Evolutionary conservation across 75 land plant genomes (phyloP).

Genomic region (Adiantum capillusveneris): DNA sequence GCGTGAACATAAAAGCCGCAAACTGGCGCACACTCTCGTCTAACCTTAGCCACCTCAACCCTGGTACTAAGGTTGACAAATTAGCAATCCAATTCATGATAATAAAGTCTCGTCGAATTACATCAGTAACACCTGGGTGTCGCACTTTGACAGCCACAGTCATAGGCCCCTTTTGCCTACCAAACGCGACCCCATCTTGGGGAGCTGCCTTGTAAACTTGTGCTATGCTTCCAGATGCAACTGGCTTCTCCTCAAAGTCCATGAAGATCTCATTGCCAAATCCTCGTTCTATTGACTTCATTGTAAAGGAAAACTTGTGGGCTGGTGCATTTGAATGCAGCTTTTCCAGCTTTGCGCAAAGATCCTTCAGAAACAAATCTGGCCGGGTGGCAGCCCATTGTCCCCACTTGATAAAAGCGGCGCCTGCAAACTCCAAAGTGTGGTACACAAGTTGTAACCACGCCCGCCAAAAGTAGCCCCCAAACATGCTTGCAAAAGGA

Average conservation of each 20-base stretch:
- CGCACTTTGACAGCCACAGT: conserved; percentile 79
- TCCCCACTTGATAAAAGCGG: conserved; percentile 92
- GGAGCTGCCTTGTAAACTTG: conserved; percentile 68
- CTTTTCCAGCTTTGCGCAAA: conserved; percentile 65
- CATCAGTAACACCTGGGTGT: conserved; percentile 81
- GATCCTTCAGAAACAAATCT: conserved; percentile 69
- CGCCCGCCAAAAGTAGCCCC: conserved; percentile 31
- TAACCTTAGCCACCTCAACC: conserved; percentile 52
- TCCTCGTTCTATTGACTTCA: conserved; percentile 50
- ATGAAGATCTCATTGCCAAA: conserved; percentile 82
- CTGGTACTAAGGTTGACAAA: conserved; percentile 44
- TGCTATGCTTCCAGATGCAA: conserved; percentile 90
- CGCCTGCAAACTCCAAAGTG: conserved; percentile 65
- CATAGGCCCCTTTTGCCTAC: conserved; percentile 42
- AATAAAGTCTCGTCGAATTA: conserved; percentile 64
- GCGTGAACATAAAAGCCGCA: conserved; percentile 79
- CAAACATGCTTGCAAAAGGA: conserved; percentile 53
- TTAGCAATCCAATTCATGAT: conserved; percentile 66
- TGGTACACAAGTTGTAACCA: conserved; percentile 56
- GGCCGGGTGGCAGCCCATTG: conserved; percentile 95
- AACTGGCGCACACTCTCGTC: conserved; percentile 62
- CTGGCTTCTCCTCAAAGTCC: conserved; percentile 71
- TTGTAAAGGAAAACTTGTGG: conserved; percentile 45
- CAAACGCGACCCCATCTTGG: conserved; percentile 29
- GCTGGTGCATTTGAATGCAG: conserved; percentile 75